Evolutionary conservation across 2,329 filamentous ascomycete species (phyloP).

Genomic region (Colletotrichum paranaense): DNA sequence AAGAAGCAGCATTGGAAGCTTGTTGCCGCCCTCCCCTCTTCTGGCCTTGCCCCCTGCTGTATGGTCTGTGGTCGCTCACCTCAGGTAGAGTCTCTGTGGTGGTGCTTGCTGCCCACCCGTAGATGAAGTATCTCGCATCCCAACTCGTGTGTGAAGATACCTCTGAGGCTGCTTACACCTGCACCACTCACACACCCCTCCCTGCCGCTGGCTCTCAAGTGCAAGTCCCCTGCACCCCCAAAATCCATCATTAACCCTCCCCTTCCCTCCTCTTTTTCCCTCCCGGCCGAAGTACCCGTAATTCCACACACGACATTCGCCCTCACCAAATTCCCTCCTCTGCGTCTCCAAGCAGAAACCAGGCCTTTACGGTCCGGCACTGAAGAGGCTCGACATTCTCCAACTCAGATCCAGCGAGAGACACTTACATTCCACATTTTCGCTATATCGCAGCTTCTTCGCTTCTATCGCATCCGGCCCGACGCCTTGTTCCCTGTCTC

Average conservation of each 20-base stretch:
- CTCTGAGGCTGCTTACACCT: conserved; percentile 18
- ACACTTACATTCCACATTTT: conserved; percentile 3
- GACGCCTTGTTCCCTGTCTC: conserved; percentile 25
- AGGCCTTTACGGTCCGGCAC: conserved; percentile 32
- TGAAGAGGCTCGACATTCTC: conserved; percentile 6
- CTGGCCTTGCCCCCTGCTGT: not conserved
- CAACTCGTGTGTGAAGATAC: not conserved
- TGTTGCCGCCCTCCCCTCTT: conserved; percentile 1
- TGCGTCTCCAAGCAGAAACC: conserved; percentile 21
- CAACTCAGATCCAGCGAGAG: not conserved
- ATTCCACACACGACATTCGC: conserved; percentile 24
- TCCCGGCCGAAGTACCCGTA: conserved; percentile 18
- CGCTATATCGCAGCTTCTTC: not conserved
- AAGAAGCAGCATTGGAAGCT: conserved; percentile 19
- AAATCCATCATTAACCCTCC: conserved; percentile 35
- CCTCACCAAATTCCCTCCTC: conserved; percentile 12
- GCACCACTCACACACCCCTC: not conserved
- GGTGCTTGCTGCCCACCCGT: not conserved
- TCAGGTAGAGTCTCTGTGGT: not conserved
- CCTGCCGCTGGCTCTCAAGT: not conserved
- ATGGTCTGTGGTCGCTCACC: not conserved
- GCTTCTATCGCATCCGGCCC: conserved; percentile 6
- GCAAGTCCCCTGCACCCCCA: conserved; percentile 20
- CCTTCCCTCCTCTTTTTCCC: conserved; percentile 26
- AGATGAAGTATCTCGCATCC: not conserved